Conservation (phyloP, 2,329 filamentous ascomycete genomes). For the Hypoxylon sp. region DNA sequence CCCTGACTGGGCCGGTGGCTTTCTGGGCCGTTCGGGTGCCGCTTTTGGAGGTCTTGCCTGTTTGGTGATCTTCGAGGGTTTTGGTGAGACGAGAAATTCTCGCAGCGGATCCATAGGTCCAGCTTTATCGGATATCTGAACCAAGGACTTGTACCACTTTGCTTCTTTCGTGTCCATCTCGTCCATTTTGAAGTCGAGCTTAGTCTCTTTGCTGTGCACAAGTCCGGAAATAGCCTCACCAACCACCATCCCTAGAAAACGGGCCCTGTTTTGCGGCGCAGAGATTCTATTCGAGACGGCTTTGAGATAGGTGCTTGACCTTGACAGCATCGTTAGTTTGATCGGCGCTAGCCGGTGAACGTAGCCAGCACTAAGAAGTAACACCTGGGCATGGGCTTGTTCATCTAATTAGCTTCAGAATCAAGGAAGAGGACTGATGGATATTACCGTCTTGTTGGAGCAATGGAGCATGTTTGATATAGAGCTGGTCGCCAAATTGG, state of each 20-base stretch:
- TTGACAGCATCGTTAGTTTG: constrained; percentile 72
- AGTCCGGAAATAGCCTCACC: constrained; percentile 75
- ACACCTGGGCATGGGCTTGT: constrained; percentile 77
- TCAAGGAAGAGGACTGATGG: not conserved
- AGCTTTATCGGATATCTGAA: constrained; percentile 66
- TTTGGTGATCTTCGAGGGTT: constrained; percentile 37
- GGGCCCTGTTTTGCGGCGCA: constrained; percentile 75
- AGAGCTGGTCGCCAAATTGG: constrained; percentile 85
- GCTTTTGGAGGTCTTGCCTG: constrained; percentile 33
- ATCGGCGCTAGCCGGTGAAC: constrained; percentile 71
- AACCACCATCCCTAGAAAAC: constrained; percentile 88
- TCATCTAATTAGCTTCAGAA: constrained; percentile 25
- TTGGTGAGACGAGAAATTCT: constrained; percentile 36
- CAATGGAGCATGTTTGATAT: constrained; percentile 84
- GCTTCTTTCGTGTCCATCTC: constrained; percentile 78
- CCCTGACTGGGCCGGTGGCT: constrained; percentile 46
- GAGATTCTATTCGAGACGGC: constrained; percentile 85
- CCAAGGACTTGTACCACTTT: constrained; percentile 75
- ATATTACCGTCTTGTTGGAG: constrained; percentile 84
- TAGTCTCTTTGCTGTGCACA: constrained; percentile 71
- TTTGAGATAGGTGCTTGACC: constrained; percentile 76
- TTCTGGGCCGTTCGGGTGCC: constrained; percentile 36
- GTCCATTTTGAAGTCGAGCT: constrained; percentile 83
- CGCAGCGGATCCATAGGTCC: constrained; percentile 64
- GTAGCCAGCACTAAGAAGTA: constrained; percentile 81